Base-by-base conservation (phyloP, 139 green algal genomes). In the Choricystis sp. region DNA sequence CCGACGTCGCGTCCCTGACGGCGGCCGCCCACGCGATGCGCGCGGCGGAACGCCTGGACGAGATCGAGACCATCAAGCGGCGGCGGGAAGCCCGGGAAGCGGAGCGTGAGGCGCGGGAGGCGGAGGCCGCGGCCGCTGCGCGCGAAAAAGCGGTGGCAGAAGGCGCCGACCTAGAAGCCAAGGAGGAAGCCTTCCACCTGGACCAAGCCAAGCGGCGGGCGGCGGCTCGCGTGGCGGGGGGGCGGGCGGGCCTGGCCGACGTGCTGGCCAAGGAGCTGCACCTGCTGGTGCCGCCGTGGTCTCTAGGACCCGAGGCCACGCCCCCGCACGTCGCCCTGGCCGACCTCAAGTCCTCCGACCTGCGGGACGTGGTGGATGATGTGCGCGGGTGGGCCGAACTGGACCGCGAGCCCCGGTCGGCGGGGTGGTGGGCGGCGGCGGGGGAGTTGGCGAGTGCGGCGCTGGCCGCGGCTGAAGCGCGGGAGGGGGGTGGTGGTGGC, bases 1-100 rank as follows among this genome's bases (percentile, higher is more conserved):
- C 71, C 29, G 72, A 81, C 63, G 56, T 84, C 19, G 66, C 55
- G 27, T 84, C 95, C 19, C 69, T 96, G 40, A 69, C 69, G 20
- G 61, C 72, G 3, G 69, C 74, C 24, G 81, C 79, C 0, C 82
- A 92, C 69, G 62, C 62, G 56, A 25, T 68, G 26, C 61, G 77
- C 9, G 73, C 85, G 30, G 60, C 72, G 27, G 72, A 89, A 26
- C 81, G 85, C 23, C 30, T 83, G 59, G 65, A 71, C 61, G 90
- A 97, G 78, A 91, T 96, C 56, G 83, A 93, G 60, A 92, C 94
- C 72, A 86, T 97, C 57, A 87, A 92, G 72, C 83, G 86, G 77
- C 77, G 86, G 9, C 74, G 88, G 27, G 83, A 88, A 66, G 84
- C 96, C 64, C 66, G 84, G 1, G 86, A 94, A 71, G 68, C 67